Percentiles rank a stretch among this genome's conserved stretches.
These are phyloP conservation scores for Glaciozyma martinii DNA, from an alignment of 768 basidiomycete genomes.

Conservation along the genomic window DNA sequence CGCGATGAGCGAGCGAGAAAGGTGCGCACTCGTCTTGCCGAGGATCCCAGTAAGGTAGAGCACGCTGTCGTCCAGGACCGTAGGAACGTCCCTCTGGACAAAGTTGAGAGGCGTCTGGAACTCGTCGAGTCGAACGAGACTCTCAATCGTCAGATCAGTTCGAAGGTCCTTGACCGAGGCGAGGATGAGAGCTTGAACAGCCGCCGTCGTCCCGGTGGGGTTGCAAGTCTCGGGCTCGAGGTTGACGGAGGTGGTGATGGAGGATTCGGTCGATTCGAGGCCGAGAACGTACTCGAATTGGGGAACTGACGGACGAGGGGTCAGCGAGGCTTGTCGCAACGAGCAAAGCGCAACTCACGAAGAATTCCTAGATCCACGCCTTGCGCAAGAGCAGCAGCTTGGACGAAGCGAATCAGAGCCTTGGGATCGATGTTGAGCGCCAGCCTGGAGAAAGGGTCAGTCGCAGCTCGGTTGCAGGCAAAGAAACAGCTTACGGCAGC, in stretches of 20 bases:
- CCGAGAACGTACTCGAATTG: constrained; percentile 21
- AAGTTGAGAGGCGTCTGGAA: constrained; percentile 55
- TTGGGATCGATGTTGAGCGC: constrained; percentile 57
- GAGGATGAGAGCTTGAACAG: constrained; percentile 54
- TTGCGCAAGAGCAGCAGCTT: constrained; percentile 48
- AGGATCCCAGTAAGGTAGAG: constrained; percentile 64
- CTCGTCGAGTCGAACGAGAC: constrained; percentile 55
- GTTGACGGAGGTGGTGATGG: constrained; percentile 45
- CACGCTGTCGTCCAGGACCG: constrained; percentile 54
- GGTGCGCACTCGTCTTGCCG: constrained; percentile 46
- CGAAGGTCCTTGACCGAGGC: constrained; percentile 56
- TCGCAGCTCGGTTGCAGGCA: too few species aligned
- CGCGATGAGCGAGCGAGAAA: not conserved
- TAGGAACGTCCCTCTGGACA: constrained; percentile 51
- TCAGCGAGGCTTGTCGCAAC: constrained; percentile 51
- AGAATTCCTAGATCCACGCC: constrained; percentile 52
- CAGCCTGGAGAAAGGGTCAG: constrained; percentile 37
- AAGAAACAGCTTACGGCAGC: constrained; percentile 41
- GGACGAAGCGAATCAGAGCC: constrained; percentile 54
- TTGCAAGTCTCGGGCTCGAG: constrained; percentile 51
- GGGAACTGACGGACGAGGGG: constrained; percentile 45
- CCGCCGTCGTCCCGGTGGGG: constrained; percentile 51
- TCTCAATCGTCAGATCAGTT: constrained; percentile 49
- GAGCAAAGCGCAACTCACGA: constrained; percentile 29
- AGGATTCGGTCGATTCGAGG: constrained; percentile 36